Evolutionary conservation across 192 early-diverging fungal genomes (phyloP), one percentile per base, ranked within the genome.

Genomic region (Backusella luteola): DNA sequence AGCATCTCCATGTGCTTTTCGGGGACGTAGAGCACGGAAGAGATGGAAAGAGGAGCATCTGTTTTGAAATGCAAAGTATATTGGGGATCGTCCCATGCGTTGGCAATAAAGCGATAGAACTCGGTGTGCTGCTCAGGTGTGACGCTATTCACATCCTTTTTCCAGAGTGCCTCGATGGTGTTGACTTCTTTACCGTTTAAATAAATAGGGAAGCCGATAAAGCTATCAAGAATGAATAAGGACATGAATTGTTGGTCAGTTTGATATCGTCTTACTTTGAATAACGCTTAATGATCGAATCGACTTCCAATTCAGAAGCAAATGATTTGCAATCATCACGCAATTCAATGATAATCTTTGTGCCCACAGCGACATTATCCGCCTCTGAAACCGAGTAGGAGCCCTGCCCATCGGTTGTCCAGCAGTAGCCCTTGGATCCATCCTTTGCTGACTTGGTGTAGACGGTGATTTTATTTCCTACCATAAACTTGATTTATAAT

Each of bases 361-460:
- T 96, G 41, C 94, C 94, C 38, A 93, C 86, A 26, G 86, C 86
- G 1, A 96, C 87, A 56, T 93, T 94, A 76, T 93, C 91, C 15
- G 93, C 94, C 73, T 93, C 90, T 17, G 94, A 85, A 73, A 96
- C 89, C 53, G 88, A 88, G 79, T 94, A 96, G 29, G 91, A 88
- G 34, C 86, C 91, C 67, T 92, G 88, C 0, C 92, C 93, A 63
- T 89, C 91, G 0, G 93, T 93, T 9, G 91, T 88, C 94, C 94
- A 96, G 79, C 90, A 85, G 86, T 91, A 86, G 73, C 89, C 88
- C 88, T 92, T 85, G 78, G 87, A 84, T 23, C 84, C 84, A 78
- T 91, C 79, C 71, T 77, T 75, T n/a, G 87, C 88, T 75, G 88
- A 88, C 83, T 91, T 80, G 73, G 89, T 81, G 84, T 91, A 91